These are phyloP conservation scores for Plantago coronopus DNA, from an alignment of 305 asterid species.

Conservation along the genomic window DNA sequence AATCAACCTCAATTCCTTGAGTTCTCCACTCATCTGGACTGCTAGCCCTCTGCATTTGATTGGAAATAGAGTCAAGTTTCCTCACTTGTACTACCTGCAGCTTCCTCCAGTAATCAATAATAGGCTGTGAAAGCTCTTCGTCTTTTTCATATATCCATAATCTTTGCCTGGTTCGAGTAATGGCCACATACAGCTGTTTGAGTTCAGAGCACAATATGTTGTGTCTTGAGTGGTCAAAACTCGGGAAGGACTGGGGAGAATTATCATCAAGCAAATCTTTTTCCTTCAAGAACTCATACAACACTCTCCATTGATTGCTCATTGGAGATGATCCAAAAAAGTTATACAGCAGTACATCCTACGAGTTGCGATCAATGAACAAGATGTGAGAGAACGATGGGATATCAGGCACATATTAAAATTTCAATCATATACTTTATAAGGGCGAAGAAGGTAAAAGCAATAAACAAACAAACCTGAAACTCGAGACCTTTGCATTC, in stretches of 20 bases:
- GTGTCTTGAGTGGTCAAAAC: conserved; percentile 51
- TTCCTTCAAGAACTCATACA: conserved; percentile 54
- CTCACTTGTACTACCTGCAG: conserved; percentile 50
- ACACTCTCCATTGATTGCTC: conserved; percentile 61
- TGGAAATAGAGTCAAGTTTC: conserved; percentile 49
- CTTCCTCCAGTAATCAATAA: conserved; percentile 63
- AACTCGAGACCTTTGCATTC: conserved; percentile 83
- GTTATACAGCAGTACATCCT: conserved; percentile 70
- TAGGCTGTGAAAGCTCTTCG: conserved; percentile 49
- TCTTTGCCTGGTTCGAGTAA: conserved; percentile 68
- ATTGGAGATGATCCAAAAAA: conserved; percentile 68
- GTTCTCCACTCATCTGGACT: conserved; percentile 67
- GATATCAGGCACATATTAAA: not conserved
- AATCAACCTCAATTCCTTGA: conserved; percentile 55
- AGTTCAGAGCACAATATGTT: conserved; percentile 63
- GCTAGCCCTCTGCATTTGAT: conserved; percentile 65
- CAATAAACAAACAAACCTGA: conserved; percentile 31
- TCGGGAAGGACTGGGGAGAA: conserved; percentile 39
- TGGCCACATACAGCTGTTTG: conserved; percentile 64
- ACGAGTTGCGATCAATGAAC: conserved; percentile 7
- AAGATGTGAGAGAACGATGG: not conserved
- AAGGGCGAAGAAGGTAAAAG: not conserved
- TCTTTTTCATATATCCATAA: conserved; percentile 70
- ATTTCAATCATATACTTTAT: not conserved
- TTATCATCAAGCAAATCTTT: conserved; percentile 37